Evolutionary conservation across 805 yeast genomes (phyloP).

Genomic region (Ogataea wickerhamii): DNA sequence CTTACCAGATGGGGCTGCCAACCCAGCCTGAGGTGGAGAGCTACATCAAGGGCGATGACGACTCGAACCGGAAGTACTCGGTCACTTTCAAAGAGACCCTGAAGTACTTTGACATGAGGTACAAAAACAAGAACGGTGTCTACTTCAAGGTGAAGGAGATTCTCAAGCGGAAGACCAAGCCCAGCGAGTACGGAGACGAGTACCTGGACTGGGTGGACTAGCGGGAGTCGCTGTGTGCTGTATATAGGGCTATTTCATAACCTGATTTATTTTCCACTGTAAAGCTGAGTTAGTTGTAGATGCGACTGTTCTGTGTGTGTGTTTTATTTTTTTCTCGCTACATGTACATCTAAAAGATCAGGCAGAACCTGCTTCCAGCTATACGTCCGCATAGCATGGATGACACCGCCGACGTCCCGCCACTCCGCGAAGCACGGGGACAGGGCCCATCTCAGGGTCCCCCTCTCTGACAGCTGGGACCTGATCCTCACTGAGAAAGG

Average conservation of each 20-base stretch:
- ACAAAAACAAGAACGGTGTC: slow-evolving; percentile 58
- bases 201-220: slow-evolving; percentile 47
- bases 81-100: slow-evolving; percentile 67
- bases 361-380: too few species aligned
- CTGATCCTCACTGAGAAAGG: slow-evolving; percentile 24
- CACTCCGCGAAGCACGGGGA: too few species aligned
- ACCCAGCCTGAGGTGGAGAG: slow-evolving; percentile 58
- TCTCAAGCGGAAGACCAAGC: slow-evolving; percentile 53
- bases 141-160: slow-evolving; percentile 55
- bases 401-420: too few species aligned
- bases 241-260: too few species aligned
- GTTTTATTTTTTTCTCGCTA: too few species aligned
- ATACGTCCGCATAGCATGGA: too few species aligned
- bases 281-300: too few species aligned
- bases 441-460: slow-evolving; percentile 10
- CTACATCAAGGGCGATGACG: slow-evolving; percentile 68
- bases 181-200: slow-evolving; percentile 39
- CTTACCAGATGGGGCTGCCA: slow-evolving; percentile 75
- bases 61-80: slow-evolving; percentile 59
- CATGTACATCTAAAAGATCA: too few species aligned
- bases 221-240: not conserved
- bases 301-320: too few species aligned
- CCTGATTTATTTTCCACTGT: too few species aligned
- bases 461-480: slow-evolving; percentile 20
- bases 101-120: slow-evolving; percentile 52